Evolutionary conservation across 179 eudicot species (phyloP), one percentile per base, ranked within the genome.

Genomic region (Spergularia azorica): DNA sequence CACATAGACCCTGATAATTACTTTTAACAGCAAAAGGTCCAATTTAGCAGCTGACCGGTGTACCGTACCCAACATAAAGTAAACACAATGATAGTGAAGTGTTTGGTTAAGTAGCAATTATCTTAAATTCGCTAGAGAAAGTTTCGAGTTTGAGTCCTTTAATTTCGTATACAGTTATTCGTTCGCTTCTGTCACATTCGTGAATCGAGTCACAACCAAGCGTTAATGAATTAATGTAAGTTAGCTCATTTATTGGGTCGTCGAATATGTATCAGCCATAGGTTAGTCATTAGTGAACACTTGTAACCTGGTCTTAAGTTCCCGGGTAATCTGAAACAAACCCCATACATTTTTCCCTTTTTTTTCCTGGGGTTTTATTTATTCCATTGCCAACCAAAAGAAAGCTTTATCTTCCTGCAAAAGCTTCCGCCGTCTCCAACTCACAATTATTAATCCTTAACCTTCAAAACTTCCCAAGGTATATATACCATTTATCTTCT

Each of bases 241-340:
- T 26, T 26, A 0, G 32, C 32, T 26, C 32, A 26, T 26, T 26
- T 26, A 26, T 26, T 26, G 32, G 32, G 32, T 26, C 32, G 63
- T 18, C 70, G 57, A 81, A 81, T 77, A 4, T 66, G 77, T 81
- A 80, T 81, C 84, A 54, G 71, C 38, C 68, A 74, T 81, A 67
- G 80, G n/a, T n/a, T n/a, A n/a, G n/a, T n/a, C n/a, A 60, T 41
- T 38, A 50, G 43, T 72, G 26, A n/a, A 58, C 71, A 70, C 62
- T 21, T 32, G 48, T 55, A 52, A 20, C 12, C 10, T n/a, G 38
- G 13, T n/a, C n/a, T n/a, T n/a, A n/a, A n/a, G n/a, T n/a, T n/a
- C n/a, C 51, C 54, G 10, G 50, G 2, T 17, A 20, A 21, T 5
- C 16, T 52, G 62, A 14, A 9, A 63, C 62, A 73, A 67, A 43